Conservation (phyloP, 108 stramenopile genomes). For the Cyclotella kingstonii region DNA sequence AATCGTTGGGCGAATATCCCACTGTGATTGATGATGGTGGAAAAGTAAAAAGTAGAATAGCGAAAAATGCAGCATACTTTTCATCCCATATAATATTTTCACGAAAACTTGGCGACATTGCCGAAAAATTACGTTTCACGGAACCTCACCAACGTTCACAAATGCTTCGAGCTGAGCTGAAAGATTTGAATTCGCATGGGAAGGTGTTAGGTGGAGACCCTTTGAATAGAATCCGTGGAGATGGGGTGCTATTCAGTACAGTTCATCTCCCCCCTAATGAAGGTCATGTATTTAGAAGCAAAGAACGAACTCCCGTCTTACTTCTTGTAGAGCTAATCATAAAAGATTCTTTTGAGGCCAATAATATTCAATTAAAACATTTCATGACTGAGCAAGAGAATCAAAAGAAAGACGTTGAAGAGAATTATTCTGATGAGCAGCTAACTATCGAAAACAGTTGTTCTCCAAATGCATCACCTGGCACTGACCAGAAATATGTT, state of each 20-base stretch:
- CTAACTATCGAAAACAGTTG: too few relatives aligned
- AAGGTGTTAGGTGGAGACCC: constrained; percentile 79
- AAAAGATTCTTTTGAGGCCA: constrained; percentile 11
- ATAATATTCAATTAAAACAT: not conserved
- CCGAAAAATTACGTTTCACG: constrained; percentile 71
- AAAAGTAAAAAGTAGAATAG: constrained; percentile 52
- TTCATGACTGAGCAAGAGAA: too few relatives aligned
- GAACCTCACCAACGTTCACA: constrained; percentile 52
- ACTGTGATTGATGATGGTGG: constrained; percentile 38
- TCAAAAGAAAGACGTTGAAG: too few relatives aligned
- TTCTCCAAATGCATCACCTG: not conserved
- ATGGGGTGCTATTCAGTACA: constrained; percentile 47
- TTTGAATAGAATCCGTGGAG: constrained; percentile 49
- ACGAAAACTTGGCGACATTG: constrained; percentile 78
- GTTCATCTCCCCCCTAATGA: constrained; percentile 72
- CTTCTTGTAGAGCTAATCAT: constrained; percentile 63
- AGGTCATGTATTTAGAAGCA: constrained; percentile 89
- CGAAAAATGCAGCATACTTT: constrained; percentile 80
- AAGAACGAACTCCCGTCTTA: constrained; percentile 85
- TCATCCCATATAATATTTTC: constrained; percentile 78
- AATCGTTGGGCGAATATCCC: constrained; percentile 30
- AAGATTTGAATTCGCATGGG: constrained; percentile 68
- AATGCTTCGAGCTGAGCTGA: constrained; percentile 53
- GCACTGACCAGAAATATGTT: not conserved
- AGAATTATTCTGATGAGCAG: too few relatives aligned